Conservation (phyloP, 2,329 filamentous ascomycete species). For the Hymenoscyphus scutula region DNA sequence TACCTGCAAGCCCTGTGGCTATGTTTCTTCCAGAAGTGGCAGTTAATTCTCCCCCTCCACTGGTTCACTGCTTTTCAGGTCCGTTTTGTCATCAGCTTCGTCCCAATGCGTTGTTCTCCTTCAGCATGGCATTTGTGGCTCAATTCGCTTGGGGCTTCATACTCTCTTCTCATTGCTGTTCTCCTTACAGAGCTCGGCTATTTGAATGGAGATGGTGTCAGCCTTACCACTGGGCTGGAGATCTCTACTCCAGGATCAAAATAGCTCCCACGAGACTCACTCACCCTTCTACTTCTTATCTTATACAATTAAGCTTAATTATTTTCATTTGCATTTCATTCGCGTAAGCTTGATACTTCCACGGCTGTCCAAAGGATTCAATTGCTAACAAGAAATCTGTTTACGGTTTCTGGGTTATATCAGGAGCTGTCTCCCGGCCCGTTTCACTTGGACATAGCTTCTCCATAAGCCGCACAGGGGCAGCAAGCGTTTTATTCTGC, state of each 20-base stretch:
- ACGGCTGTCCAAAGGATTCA: neutral
- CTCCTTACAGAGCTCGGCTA: neutral
- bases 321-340: neutral
- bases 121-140: neutral
- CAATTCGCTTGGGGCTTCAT: neutral
- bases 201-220: neutral
- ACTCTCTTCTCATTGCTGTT: neutral
- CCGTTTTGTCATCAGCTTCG: constrained; percentile 18
- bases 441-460: neutral
- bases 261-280: neutral
- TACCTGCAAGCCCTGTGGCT: constrained; percentile 21
- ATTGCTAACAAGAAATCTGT: neutral
- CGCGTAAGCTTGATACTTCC: neutral
- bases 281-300: neutral
- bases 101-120: constrained; percentile 13
- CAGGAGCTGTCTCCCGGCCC: neutral
- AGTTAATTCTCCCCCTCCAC: neutral
- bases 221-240: constrained; percentile 2
- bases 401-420: neutral
- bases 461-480: neutral
- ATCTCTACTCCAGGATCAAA: neutral
- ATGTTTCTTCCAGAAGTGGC: constrained; percentile 14
- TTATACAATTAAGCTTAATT: neutral
- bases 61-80: constrained; percentile 4
- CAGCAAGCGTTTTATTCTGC: neutral